These are phyloP conservation scores for Sporisorium scitamineum DNA, from an alignment of 1,284 basidiomycete species.

Conservation along the genomic window DNA sequence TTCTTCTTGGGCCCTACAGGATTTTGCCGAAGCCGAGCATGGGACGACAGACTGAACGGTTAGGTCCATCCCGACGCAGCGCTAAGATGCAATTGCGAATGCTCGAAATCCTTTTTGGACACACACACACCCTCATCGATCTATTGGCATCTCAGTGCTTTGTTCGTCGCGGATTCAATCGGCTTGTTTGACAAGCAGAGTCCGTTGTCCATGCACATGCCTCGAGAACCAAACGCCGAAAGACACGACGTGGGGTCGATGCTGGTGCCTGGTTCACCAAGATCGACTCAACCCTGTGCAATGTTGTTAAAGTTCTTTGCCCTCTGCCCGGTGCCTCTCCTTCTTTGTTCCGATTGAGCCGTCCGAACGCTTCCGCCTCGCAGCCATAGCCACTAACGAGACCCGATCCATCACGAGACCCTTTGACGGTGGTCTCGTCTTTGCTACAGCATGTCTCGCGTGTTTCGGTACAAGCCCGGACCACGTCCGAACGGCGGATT, in stretches of 20 bases:
- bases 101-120: background rate
- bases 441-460: background rate
- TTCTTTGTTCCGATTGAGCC: background rate
- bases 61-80: background rate
- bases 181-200: conserved; percentile 4
- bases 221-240: conserved; percentile 4
- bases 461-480: too few species aligned
- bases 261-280: background rate
- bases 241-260: background rate
- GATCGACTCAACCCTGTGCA: conserved; percentile 3
- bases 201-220: background rate
- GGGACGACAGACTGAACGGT: background rate
- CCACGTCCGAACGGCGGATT: too few species aligned
- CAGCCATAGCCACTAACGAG: background rate
- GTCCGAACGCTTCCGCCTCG: background rate
- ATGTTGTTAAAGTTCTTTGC: background rate
- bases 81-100: background rate
- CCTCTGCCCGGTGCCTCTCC: background rate
- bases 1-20: background rate
- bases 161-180: background rate
- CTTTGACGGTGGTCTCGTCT: too few species aligned
- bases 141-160: background rate
- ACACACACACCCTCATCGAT: background rate
- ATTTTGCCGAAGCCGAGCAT: background rate
- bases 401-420: background rate